Conservation (phyloP, 2,329 filamentous ascomycete genomes). For the Tolypocladium inflatum region DNA sequence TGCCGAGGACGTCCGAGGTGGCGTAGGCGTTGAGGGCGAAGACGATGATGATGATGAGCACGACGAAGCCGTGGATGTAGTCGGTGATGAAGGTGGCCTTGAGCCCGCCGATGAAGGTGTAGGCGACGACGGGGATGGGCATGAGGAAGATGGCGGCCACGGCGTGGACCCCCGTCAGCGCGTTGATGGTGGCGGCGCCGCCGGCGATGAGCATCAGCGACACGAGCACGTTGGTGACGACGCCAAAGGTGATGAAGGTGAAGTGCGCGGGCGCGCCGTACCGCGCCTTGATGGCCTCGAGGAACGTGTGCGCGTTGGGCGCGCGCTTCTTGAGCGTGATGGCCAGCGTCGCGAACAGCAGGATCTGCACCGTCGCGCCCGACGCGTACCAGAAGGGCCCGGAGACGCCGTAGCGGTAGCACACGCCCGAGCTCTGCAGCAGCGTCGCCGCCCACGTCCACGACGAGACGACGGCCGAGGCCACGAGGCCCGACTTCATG, state of each 20-base stretch:
- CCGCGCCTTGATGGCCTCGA: slow-evolving; percentile 73
- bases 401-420: slow-evolving; percentile 66
- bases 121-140: slow-evolving; percentile 42
- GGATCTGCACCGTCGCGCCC: slow-evolving; percentile 76
- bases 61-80: slow-evolving; percentile 77
- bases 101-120: slow-evolving; percentile 70
- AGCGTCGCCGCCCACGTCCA: slow-evolving; percentile 91
- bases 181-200: slow-evolving; percentile 49
- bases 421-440: slow-evolving; percentile 70
- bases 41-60: slow-evolving; percentile 75
- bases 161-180: slow-evolving; percentile 39
- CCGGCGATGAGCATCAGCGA: slow-evolving; percentile 85
- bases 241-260: slow-evolving; percentile 72
- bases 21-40: slow-evolving; percentile 79
- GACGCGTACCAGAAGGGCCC: slow-evolving; percentile 53
- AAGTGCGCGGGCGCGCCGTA: slow-evolving; percentile 65
- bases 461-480: slow-evolving; percentile 80
- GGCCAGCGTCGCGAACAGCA: slow-evolving; percentile 81
- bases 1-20: slow-evolving; percentile 62
- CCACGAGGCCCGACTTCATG: slow-evolving; percentile 81
- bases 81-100: slow-evolving; percentile 84
- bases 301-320: slow-evolving; percentile 77
- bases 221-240: slow-evolving; percentile 80
- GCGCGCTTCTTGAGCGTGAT: slow-evolving; percentile 83
- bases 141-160: slow-evolving; percentile 54